These are phyloP conservation scores for Aureobasidium sp. DNA, from an alignment of 2,329 filamentous ascomycete genomes.

Conservation along the genomic window DNA sequence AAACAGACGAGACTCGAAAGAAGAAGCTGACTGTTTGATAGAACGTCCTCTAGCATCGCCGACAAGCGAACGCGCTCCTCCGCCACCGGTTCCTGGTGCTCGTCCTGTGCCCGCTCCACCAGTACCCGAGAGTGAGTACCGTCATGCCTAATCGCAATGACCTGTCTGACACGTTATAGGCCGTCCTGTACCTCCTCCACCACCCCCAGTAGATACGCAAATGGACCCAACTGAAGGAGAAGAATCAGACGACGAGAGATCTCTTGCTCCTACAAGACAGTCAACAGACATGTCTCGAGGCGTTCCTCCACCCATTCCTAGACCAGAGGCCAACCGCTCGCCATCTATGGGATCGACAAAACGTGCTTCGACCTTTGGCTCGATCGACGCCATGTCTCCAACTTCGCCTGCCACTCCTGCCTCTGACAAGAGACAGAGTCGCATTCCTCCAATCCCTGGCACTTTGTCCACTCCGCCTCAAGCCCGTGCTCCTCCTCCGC, in stretches of 20 bases:
- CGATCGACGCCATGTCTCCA: conserved; percentile 30
- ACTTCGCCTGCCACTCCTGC: conserved; percentile 22
- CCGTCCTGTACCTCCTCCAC: conserved; percentile 54
- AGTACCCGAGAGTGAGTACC: conserved; percentile 33
- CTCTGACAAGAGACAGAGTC: conserved; percentile 32
- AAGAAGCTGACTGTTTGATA: background rate
- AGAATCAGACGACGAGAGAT: conserved; percentile 73
- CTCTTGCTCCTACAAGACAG: conserved; percentile 47
- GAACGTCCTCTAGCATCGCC: conserved; percentile 2
- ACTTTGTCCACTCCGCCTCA: conserved; percentile 26
- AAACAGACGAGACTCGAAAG: background rate
- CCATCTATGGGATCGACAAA: conserved; percentile 29
- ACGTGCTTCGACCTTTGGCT: conserved; percentile 36
- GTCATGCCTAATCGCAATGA: conserved; percentile 21
- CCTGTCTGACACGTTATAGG: conserved; percentile 38
- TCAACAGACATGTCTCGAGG: background rate
- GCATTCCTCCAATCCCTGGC: conserved; percentile 31
- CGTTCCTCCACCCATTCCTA: conserved; percentile 30
- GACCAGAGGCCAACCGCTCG: conserved; percentile 21
- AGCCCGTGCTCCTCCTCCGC: conserved; percentile 41
- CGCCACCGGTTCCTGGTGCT: conserved; percentile 30
- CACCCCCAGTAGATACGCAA: conserved; percentile 41
- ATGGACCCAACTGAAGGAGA: conserved; percentile 70
- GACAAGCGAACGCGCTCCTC: conserved; percentile 20
- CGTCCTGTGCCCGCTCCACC: conserved; percentile 45